Base-by-base conservation (phyloP, 2,329 filamentous ascomycete species). In the Colletotrichum gloeosporioides region DNA sequence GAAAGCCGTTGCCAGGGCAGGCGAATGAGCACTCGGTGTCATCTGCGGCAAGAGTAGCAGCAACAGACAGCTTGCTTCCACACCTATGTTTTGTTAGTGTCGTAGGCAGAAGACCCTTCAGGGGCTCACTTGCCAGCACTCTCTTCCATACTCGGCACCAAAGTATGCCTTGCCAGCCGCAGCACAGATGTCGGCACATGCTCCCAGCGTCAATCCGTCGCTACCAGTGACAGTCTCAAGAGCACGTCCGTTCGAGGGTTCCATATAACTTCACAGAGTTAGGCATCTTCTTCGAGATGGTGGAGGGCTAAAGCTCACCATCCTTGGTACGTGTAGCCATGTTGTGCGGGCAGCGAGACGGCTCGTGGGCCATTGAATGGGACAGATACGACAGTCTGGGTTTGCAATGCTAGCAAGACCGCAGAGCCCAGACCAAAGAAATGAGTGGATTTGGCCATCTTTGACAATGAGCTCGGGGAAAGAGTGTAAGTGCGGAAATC, bases 61-160 rank as follows among this genome's bases (percentile, higher is more conserved):
- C 78, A 9, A 69, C 39, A 4, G 53, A 49, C 31, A 73, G 59
- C 29, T 68, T 57, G 34, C 44, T 70, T 18, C 73, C 73, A 27
- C 73, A 76, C 77, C 83, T 88, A 77, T 85, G 15, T 16, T 15
- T n/a, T 34, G 18, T 71, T 27, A 71, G 68, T 3, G 39, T 9
- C 34, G 49, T 29, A 7, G 18, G 13, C 22, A n/a, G 6, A 59
- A 8, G 8, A 10, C 15, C 12, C 31, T 4, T 57, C 49, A 18
- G 16, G 4, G n/a, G 5, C 57, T 22, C 18, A 82, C 83, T 34
- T 84, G 86, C 81, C 83, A 85, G 29, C 85, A 86, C 25, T 86
- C 84, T 3, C 79, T 80, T 8, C 84, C 84, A 39, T 86, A 85
- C 62, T 86, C 84, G 4, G 86, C 81, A n/a, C 84, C 85, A 2